Base-by-base conservation (phyloP, 2,329 filamentous ascomycete genomes). In the Ambrosiella beaveri region DNA sequence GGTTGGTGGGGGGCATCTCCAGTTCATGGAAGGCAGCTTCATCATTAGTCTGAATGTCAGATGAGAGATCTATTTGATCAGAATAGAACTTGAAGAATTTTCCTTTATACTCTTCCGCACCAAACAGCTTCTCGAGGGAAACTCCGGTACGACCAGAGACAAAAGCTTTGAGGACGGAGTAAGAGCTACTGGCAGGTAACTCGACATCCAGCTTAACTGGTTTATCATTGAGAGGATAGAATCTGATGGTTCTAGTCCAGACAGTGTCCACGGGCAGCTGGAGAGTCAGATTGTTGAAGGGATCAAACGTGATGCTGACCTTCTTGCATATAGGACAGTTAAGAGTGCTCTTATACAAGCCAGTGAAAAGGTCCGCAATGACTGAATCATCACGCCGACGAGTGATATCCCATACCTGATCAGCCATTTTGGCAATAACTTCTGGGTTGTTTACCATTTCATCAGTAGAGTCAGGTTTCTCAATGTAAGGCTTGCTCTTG, bases 221-320 rank as follows among this genome's bases (percentile, higher is more conserved):
- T 1, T 73, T 71, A 57, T 86, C 82, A 60, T 84, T 81, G 1
- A 93, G 72, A 1, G 90, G 89, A 61, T 87, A 84, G 67, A 86
- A 96, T 58, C 80, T 84, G 63, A 97, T 74, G 1, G 77, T 75
- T 63, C 85, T 84, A 60, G 74, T 76, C 85, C 88, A 95, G 50
- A 88, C 78, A 63, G 85, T 89, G 68, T 93, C 85, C 57, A 95
- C 81, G 0, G 93, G 93, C 39, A 98, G 74, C 59, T 94, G 93
- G 27, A 98, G 74, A 0, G 93, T 96, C 60, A 98, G 73, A 63
- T 94, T 93, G 69, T 89, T 96, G 75, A 95, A 98, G 0, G 93
- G 93, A 68, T 98, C 93, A 66, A 98, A 98, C 0, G 93, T 97
- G 65, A 98, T 95, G 78, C 90, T 96, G 70, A 97, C 86, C 72